Percentiles rank a stretch among this genome's conserved stretches.
phyloP scores from a whole-genome alignment of 768 basidiomycete species.

The Tylopilus plumbeoviolaceoides region DNA sequence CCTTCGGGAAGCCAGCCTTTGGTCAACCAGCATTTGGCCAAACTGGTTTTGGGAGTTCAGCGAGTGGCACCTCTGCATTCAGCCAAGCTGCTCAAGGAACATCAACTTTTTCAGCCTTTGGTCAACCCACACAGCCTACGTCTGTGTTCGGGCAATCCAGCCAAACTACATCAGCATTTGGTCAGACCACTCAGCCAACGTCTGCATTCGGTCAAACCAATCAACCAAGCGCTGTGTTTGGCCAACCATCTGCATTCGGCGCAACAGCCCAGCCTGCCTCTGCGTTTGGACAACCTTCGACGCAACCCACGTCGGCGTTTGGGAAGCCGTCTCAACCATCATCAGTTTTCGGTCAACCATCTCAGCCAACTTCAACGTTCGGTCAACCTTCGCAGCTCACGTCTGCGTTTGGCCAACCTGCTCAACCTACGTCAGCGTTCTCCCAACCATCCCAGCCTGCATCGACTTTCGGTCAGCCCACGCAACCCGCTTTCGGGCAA shows the following conservation, averaged over 20 bases:
- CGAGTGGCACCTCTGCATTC: conserved; percentile 20
- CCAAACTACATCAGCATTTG: conserved; percentile 35
- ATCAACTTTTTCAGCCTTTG: conserved; percentile 38
- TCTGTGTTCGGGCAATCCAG: conserved; percentile 33
- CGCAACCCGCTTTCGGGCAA: conserved; percentile 35
- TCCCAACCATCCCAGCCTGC: conserved; percentile 26
- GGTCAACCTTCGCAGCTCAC: conserved; percentile 30
- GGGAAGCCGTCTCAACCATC: conserved; percentile 23
- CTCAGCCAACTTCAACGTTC: conserved; percentile 13
- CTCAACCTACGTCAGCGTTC: conserved; percentile 31
- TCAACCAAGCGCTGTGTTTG: conserved; percentile 32
- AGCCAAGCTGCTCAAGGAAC: conserved; percentile 26
- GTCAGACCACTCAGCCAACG: conserved; percentile 26
- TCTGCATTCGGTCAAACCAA: conserved; percentile 24
- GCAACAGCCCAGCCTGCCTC: conserved; percentile 25
- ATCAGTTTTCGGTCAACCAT: background rate
- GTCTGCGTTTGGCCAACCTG: conserved; percentile 38
- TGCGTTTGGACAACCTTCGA: conserved; percentile 24
- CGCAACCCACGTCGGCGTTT: conserved; percentile 33
- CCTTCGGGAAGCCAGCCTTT: conserved; percentile 30
- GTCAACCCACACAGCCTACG: conserved; percentile 27
- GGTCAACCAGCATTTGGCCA: conserved; percentile 40
- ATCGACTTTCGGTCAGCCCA: conserved; percentile 33
- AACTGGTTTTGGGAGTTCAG: conserved; percentile 24
- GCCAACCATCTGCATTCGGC: conserved; percentile 37